phyloP scores from a whole-genome alignment of 176 grass and related monocot genomes.

The Echinochloa phyllopogon region DNA sequence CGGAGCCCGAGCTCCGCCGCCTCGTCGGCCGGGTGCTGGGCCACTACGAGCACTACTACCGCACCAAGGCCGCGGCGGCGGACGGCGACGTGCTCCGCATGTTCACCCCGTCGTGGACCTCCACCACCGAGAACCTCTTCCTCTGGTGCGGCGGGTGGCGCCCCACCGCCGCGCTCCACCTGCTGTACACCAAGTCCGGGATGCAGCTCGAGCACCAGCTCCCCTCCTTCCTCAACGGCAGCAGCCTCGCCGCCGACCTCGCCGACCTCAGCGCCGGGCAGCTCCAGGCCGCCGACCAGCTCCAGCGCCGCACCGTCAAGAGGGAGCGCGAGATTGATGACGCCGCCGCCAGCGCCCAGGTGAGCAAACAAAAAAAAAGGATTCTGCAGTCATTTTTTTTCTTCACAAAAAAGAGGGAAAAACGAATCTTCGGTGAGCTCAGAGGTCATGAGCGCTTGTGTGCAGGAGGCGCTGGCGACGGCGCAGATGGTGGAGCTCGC shows the following conservation, averaged over 20 bases:
- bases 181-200: slow-evolving; percentile 78
- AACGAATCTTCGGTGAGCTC: not conserved
- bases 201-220: slow-evolving; percentile 62
- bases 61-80: slow-evolving; percentile 57
- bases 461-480: slow-evolving; percentile 60
- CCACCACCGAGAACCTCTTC: slow-evolving; percentile 76
- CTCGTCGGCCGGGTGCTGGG: slow-evolving; percentile 52
- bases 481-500: slow-evolving; percentile 62
- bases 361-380: not conserved
- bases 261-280: slow-evolving; percentile 51
- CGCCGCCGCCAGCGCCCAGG: slow-evolving; percentile 47
- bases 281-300: slow-evolving; percentile 50
- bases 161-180: slow-evolving; percentile 68
- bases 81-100: slow-evolving; percentile 49
- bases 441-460: not conserved
- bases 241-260: slow-evolving; percentile 25
- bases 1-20: slow-evolving; percentile 22
- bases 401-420: too few species aligned
- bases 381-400: too few species aligned
- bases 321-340: slow-evolving; percentile 68
- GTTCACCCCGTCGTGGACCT: slow-evolving; percentile 79
- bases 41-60: slow-evolving; percentile 83
- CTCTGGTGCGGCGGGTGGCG: slow-evolving; percentile 86
- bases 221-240: slow-evolving; percentile 27
- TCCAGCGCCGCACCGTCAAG: slow-evolving; percentile 54